Percentiles rank a stretch among this genome's conserved stretches.
These are phyloP conservation scores for Venturia effusa DNA, from an alignment of 2,329 filamentous ascomycete genomes.

Conservation along the genomic window DNA sequence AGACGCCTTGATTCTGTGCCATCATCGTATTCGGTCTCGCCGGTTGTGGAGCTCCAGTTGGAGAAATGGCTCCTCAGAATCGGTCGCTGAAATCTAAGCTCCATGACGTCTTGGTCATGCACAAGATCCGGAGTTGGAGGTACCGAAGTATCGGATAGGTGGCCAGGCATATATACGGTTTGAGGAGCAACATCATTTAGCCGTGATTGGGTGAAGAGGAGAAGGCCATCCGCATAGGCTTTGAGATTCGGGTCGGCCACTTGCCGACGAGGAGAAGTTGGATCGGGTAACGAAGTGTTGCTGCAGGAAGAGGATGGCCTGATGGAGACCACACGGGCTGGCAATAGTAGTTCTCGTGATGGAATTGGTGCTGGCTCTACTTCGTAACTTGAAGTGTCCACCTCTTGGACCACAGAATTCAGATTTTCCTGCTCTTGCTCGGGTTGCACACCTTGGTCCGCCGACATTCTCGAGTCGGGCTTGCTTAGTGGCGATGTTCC, in stretches of 20 bases:
- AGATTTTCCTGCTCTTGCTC: neutral
- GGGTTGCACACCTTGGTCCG: neutral
- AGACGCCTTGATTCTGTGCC: neutral
- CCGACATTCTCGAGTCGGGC: neutral
- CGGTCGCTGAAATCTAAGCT: neutral
- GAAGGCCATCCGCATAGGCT: slow-evolving; percentile 11
- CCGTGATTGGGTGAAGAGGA: slow-evolving; percentile 10
- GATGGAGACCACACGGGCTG: neutral
- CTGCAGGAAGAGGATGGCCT: neutral
- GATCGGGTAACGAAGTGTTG: neutral
- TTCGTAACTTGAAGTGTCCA: neutral
- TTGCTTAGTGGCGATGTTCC: slow-evolving; percentile 3
- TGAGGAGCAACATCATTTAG: slow-evolving; percentile 6
- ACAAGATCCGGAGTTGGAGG: slow-evolving; percentile 7
- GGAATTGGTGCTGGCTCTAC: slow-evolving; percentile 7
- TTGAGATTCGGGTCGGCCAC: slow-evolving; percentile 7
- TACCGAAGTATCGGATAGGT: neutral
- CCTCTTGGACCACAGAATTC: neutral
- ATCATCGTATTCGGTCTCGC: neutral
- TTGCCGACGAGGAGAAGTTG: slow-evolving; percentile 1
- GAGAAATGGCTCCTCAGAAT: slow-evolving; percentile 9
- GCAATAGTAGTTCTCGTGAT: neutral
- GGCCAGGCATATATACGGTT: neutral
- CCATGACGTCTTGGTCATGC: slow-evolving; percentile 2
- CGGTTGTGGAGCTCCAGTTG: slow-evolving; percentile 11